phyloP scores from a whole-genome alignment of 805 yeast genomes.

The Candida ponderosae region DNA sequence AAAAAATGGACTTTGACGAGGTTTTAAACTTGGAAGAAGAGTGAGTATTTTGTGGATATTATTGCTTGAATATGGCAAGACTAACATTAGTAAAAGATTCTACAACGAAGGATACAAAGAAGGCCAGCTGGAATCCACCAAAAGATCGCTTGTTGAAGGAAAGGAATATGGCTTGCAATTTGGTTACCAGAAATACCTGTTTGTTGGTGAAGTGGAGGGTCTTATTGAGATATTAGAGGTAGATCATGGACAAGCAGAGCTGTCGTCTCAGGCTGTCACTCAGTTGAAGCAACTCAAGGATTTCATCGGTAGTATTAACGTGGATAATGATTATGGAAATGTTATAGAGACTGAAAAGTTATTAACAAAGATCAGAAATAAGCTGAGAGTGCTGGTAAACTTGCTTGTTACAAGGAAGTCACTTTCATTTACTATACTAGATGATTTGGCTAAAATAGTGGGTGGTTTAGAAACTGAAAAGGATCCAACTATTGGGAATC shows the following conservation, averaged over 20 bases:
- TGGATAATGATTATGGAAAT: constrained; percentile 42
- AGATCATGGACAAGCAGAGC: constrained; percentile 6
- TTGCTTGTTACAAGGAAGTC: constrained; percentile 16
- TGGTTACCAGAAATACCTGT: constrained; percentile 60
- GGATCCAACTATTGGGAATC: constrained; percentile 9
- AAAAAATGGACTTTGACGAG: constrained; percentile 38
- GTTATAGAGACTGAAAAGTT: constrained; percentile 48
- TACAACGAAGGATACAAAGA: constrained; percentile 67
- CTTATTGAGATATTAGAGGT: constrained; percentile 34
- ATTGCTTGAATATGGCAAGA: not conserved
- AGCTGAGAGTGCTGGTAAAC: constrained; percentile 44
- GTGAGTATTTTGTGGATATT: constrained; percentile 11
- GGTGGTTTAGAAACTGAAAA: constrained; percentile 13
- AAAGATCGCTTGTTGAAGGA: constrained; percentile 64
- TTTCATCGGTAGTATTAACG: constrained; percentile 24
- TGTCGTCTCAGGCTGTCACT: constrained; percentile 14
- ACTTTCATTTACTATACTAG: constrained; percentile 9
- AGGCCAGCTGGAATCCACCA: constrained; percentile 56
- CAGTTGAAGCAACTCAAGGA: constrained; percentile 21
- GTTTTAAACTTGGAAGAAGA: constrained; percentile 53
- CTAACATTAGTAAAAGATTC: constrained; percentile 23
- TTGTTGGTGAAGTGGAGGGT: constrained; percentile 63
- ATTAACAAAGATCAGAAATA: constrained; percentile 51
- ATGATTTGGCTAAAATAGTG: constrained; percentile 5
- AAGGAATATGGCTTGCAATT: constrained; percentile 78